Evolutionary conservation across 805 yeast genomes (phyloP), one percentile per base, ranked within the genome.

Genomic region (Teunomyces cretensis): DNA sequence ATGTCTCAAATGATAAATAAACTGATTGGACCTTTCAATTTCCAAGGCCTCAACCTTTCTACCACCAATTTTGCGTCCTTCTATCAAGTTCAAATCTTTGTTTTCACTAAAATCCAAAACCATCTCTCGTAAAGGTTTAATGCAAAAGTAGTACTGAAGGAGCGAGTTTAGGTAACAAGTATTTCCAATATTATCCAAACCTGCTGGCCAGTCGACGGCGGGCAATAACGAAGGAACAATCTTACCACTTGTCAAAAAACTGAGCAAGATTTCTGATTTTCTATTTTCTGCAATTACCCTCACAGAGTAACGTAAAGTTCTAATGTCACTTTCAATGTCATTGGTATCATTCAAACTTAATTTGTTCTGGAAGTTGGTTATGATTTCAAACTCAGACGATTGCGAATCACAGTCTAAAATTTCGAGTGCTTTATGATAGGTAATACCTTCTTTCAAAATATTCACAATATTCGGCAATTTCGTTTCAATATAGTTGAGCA

Each of bases 131-230:
- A 94, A 69, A 0, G 97, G 97, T 45, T 80, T 79, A 37, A 94
- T 80, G 6, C 89, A 86, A 68, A 90, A 94, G 62, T 89, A 92
- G 58, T 86, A 92, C 60, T 92, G 99, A 33, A 92, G 68, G 40
- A 94, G 71, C 0, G 98, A 92, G 61, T 94, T 92, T 62, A 94
- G 43, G 55, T 91, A 91, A 64, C 99, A 94, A 0, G 99, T 92
- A 61, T 94, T 94, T 17, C 99, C 99, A 50, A 90, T 91, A 60
- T 94, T 94, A 64, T 86, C 88, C 58, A 94, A 74, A 0, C 99
- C 99, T 3, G 89, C 88, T 0, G 99, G 99, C 80, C 92, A 83
- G 41, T 79, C 76, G 12, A 78, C 83, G 0, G 81, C 78, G 0
- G 90, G 83, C 12, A 71, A 53, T 14, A 86, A 62, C 8, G 75